Conservation (phyloP, 2,329 filamentous ascomycete genomes). For the Pezicula carpinea region DNA sequence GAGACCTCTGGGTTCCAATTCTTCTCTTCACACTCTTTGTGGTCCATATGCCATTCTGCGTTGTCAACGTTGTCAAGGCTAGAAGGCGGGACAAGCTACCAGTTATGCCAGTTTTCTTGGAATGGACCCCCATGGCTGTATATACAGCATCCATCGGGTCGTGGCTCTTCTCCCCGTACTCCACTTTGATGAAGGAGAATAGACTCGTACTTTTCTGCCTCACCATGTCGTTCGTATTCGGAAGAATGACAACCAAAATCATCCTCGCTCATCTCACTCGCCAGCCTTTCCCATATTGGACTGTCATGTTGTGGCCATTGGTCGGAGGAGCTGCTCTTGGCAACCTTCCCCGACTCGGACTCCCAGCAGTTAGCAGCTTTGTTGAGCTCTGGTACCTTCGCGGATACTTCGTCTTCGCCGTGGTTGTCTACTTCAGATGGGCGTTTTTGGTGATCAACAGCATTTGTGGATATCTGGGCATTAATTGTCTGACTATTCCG, state of each 20-base stretch:
- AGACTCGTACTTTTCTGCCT: constrained; percentile 88
- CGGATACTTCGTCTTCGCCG: constrained; percentile 76
- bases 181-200: constrained; percentile 74
- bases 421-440: constrained; percentile 89
- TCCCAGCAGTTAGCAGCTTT: constrained; percentile 59
- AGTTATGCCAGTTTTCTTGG: constrained; percentile 77
- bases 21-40: constrained; percentile 61
- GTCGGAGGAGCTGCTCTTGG: constrained; percentile 77
- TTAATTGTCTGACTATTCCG: constrained; percentile 89
- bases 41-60: constrained; percentile 82
- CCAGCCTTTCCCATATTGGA: constrained; percentile 97
- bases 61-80: constrained; percentile 78
- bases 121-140: constrained; percentile 88
- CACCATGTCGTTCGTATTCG: constrained; percentile 95
- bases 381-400: constrained; percentile 79
- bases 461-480: constrained; percentile 88
- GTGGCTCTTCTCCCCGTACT: constrained; percentile 90
- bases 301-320: constrained; percentile 81
- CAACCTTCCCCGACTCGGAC: constrained; percentile 75
- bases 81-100: constrained; percentile 68
- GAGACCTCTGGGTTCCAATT: constrained; percentile 81
- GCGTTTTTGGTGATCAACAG: constrained; percentile 84
- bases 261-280: constrained; percentile 91
- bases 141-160: constrained; percentile 70
- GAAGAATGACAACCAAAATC: constrained; percentile 97